Percentiles rank a stretch among this genome's conserved stretches.
phyloP scores from a whole-genome alignment of 352 stramenopile genomes.

The Pythium coloratum region DNA sequence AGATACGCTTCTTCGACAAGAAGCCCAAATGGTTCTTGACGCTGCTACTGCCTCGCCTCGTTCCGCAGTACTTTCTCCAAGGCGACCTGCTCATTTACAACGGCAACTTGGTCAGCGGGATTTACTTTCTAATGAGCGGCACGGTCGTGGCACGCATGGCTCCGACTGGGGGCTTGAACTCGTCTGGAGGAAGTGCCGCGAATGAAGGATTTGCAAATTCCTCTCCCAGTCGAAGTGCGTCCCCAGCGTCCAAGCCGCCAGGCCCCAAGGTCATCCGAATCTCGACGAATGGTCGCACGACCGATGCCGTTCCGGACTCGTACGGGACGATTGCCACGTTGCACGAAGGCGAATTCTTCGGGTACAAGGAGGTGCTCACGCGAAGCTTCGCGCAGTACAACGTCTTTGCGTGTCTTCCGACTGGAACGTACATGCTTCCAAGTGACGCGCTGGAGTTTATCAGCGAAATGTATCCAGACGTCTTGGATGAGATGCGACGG shows the following conservation, averaged over 20 bases:
- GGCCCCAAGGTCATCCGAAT: slow-evolving; percentile 4
- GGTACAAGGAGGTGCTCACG: slow-evolving; percentile 74
- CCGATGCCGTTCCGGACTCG: slow-evolving; percentile 31
- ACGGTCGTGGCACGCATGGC: slow-evolving; percentile 52
- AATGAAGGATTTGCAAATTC: not conserved
- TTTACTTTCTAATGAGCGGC: slow-evolving; percentile 76
- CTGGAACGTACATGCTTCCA: slow-evolving; percentile 63
- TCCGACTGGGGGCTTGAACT: not conserved
- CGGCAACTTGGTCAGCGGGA: slow-evolving; percentile 64
- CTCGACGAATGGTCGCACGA: slow-evolving; percentile 21
- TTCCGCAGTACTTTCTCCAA: slow-evolving; percentile 69
- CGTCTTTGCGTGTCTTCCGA: slow-evolving; percentile 57
- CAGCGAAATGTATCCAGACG: slow-evolving; percentile 47
- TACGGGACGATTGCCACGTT: slow-evolving; percentile 60
- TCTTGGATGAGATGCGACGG: slow-evolving; percentile 65
- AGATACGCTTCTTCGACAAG: slow-evolving; percentile 82
- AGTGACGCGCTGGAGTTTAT: slow-evolving; percentile 61
- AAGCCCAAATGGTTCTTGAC: slow-evolving; percentile 85
- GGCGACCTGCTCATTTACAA: slow-evolving; percentile 76
- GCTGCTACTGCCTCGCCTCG: slow-evolving; percentile 57
- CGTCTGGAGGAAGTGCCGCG: not conserved
- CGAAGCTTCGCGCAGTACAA: slow-evolving; percentile 63
- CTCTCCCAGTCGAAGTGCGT: not conserved
- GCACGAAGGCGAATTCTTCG: slow-evolving; percentile 77
- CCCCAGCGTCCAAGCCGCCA: not conserved